These are phyloP conservation scores for Lodderomyces parapsilosis DNA, from an alignment of 1,139 yeast genomes.

Conservation along the genomic window DNA sequence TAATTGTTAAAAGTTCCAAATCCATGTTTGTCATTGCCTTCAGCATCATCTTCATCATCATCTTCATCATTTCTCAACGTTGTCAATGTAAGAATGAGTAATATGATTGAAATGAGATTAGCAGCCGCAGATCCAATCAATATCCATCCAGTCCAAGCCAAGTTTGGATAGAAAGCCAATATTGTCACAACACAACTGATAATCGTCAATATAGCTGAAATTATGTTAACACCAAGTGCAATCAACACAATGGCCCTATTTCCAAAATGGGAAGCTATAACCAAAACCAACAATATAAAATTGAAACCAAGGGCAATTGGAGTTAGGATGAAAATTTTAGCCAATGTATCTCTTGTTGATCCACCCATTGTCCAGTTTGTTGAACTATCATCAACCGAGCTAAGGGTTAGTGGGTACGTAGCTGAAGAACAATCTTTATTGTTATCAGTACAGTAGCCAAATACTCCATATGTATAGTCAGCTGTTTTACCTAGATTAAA, in stretches of 20 bases:
- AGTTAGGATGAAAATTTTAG: constrained; percentile 71
- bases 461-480: constrained; percentile 72
- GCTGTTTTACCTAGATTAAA: constrained; percentile 41
- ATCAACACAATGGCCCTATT: constrained; percentile 19
- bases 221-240: constrained; percentile 30
- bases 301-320: constrained; percentile 83
- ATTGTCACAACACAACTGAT: constrained; percentile 54
- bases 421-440: constrained; percentile 48
- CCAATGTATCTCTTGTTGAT: constrained; percentile 59
- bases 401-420: constrained; percentile 32
- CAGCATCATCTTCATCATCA: constrained; percentile 28
- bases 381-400: constrained; percentile 17
- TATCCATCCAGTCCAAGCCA: constrained; percentile 70
- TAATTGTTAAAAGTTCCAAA: constrained; percentile 8
- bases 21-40: constrained; percentile 12
- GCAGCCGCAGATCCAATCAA: constrained; percentile 64
- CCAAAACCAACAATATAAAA: constrained; percentile 41
- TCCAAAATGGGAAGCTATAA: constrained; percentile 29
- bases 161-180: constrained; percentile 59
- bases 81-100: constrained; percentile 24
- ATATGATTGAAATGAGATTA: constrained; percentile 37
- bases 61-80: constrained; percentile 16
- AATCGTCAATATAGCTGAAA: constrained; percentile 53
- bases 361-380: constrained; percentile 26
- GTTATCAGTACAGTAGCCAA: constrained; percentile 65